phyloP scores from a whole-genome alignment of 345 rosid species.

The Gossypium turneri region DNA sequence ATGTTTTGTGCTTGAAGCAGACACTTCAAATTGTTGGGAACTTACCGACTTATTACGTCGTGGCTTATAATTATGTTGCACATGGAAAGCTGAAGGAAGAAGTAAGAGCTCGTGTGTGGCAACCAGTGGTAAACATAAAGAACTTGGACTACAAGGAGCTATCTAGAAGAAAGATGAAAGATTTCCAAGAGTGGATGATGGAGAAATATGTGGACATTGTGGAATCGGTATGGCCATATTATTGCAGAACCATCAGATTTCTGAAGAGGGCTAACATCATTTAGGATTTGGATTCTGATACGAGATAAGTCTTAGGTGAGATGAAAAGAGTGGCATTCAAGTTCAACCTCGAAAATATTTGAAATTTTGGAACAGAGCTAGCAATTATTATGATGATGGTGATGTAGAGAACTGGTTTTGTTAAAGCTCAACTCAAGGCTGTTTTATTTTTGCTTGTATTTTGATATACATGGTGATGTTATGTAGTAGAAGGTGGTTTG shows the following conservation, averaged over 20 bases:
- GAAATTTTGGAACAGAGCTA: constrained; percentile 19
- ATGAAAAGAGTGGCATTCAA: constrained; percentile 4
- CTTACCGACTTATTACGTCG: constrained; percentile 50
- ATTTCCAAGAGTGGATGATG: constrained; percentile 49
- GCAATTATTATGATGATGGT: neutral
- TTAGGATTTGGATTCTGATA: constrained; percentile 22
- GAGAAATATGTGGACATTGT: constrained; percentile 74
- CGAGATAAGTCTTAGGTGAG: constrained; percentile 8
- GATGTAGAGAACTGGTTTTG: too few relatives aligned
- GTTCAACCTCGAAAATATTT: neutral
- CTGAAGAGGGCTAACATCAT: constrained; percentile 85
- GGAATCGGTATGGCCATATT: constrained; percentile 90
- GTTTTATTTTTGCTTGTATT: too few relatives aligned
- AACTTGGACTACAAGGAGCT: constrained; percentile 60
- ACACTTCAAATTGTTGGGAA: constrained; percentile 44
- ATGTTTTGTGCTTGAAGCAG: constrained; percentile 69
- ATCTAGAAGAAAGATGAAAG: constrained; percentile 46
- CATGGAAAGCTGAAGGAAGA: constrained; percentile 67
- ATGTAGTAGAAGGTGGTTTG: too few relatives aligned
- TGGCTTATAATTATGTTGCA: constrained; percentile 45
- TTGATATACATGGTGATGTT: too few relatives aligned
- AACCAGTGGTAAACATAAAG: constrained; percentile 56
- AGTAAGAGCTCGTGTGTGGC: constrained; percentile 37
- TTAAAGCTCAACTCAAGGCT: too few relatives aligned
- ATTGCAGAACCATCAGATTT: constrained; percentile 91